phyloP scores from a whole-genome alignment of 768 basidiomycete genomes.

The Chalciporus piperatus region DNA sequence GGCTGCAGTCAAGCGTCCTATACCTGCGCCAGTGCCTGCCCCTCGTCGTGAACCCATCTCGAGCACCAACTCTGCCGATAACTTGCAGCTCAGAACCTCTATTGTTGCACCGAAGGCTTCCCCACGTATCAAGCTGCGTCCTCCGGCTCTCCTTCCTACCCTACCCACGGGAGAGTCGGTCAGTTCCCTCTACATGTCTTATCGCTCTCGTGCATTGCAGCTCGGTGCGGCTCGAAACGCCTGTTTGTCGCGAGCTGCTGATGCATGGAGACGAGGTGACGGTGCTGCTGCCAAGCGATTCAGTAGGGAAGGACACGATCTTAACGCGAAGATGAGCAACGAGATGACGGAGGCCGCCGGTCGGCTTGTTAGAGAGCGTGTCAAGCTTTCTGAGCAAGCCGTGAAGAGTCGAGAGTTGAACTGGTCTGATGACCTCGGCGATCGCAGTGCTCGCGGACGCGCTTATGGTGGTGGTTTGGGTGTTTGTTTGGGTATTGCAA shows the following conservation, averaged over 20 bases:
- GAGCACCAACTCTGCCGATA: conserved; percentile 47
- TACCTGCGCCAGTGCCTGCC: conserved; percentile 30
- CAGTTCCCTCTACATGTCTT: conserved; percentile 82
- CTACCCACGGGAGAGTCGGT: conserved; percentile 81
- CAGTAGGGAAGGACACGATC: conserved; percentile 88
- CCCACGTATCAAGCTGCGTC: conserved; percentile 78
- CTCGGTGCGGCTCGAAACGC: conserved; percentile 93
- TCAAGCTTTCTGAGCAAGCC: conserved; percentile 70
- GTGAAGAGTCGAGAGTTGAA: conserved; percentile 65
- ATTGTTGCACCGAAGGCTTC: conserved; percentile 80
- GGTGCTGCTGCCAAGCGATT: conserved; percentile 95
- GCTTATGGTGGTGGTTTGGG: conserved; percentile 80
- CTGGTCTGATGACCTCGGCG: conserved; percentile 84
- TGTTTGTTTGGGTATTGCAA: conserved; percentile 82
- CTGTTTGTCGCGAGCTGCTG: conserved; percentile 90
- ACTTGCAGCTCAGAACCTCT: conserved; percentile 60
- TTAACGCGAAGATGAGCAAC: conserved; percentile 85
- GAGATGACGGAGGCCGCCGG: conserved; percentile 86
- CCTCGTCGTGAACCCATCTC: conserved; percentile 60
- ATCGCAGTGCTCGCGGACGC: conserved; percentile 72
- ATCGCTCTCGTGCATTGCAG: conserved; percentile 84
- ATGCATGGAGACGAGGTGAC: conserved; percentile 94
- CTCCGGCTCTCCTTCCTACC: conserved; percentile 84
- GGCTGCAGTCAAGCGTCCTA: conserved; percentile 78
- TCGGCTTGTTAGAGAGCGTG: conserved; percentile 82